Evolutionary conservation across 805 yeast genomes (phyloP), one percentile per base, ranked within the genome.

Genomic region (Peterozyma toletana): DNA sequence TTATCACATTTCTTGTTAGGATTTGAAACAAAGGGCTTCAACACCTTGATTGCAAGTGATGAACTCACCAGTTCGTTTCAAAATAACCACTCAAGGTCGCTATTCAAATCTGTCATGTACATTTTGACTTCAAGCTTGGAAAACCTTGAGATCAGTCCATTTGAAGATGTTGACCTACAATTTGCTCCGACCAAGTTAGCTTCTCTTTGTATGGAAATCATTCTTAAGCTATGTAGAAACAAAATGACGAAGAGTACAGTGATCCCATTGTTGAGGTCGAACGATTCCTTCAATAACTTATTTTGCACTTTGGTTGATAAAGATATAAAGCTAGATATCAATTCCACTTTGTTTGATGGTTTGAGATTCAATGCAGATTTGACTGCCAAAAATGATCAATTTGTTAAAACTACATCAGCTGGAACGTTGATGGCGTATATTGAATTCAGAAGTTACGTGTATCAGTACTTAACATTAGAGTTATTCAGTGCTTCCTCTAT

Each of bases 1-100:
- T 71, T 84, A 1, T 66, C 91, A 1, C 97, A 89, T 56, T 81
- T 83, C 51, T 58, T 91, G 9, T 68, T 91, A 1, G 98, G 98
- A 0, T 88, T 80, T 59, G 79, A 77, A 36, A 13, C 53, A 63
- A 51, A 47, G 62, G 53, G 74, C 66, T 5, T 64, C 55, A 40
- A 18, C 16, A 29, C 37, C 14, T 41, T 38, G 31, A 30, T 16
- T 11, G 18, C 38, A 4, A 21, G 27, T 21, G 27, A 21, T 21
- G 27, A 21, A 21, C 27, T 21, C 27, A 21, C 27, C 34, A 31
- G 4, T 31, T 13, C 14, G 34, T 13, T 63, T 73, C 33, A 60
- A 64, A 1, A 75, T 71, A 64, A 1, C 2, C 73, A 86, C 0
- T 67, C 63, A 0, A 66, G 69, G 13, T 81, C 89, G 2, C 58